These are phyloP conservation scores for Botrytis tulipae DNA, from an alignment of 2,329 filamentous ascomycete species.

Conservation along the genomic window DNA sequence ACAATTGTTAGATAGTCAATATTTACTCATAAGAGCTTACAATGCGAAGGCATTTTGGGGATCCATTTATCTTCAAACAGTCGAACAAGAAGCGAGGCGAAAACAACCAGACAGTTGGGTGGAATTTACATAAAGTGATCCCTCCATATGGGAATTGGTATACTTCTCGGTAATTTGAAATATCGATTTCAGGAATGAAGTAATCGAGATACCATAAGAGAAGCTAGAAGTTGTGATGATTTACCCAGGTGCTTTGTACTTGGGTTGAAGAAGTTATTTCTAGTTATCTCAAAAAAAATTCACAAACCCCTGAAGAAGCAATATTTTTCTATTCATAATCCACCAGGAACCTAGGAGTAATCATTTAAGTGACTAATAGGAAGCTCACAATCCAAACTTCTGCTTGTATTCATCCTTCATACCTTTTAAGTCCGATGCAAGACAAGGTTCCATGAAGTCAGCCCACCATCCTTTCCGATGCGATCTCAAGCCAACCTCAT, in stretches of 20 bases:
- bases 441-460: constrained; percentile 11
- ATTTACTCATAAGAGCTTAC: no score
- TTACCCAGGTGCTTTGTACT: background rate
- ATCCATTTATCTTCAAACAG: background rate
- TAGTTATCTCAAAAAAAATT: no score
- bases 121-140: background rate
- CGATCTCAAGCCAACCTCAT: constrained; percentile 11
- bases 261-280: no score
- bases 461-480: constrained; percentile 19
- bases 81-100: background rate
- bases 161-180: background rate
- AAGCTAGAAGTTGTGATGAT: background rate
- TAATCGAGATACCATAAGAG: background rate
- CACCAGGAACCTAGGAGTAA: background rate
- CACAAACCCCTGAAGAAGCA: background rate
- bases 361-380: background rate
- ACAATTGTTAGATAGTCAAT: background rate
- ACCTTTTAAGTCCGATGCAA: constrained; percentile 5
- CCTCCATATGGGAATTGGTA: background rate
- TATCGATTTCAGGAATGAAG: background rate
- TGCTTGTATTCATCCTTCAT: constrained; percentile 19
- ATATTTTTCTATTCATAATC: no score
- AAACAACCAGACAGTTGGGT: background rate
- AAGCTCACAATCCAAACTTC: background rate
- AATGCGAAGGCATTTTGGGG: background rate